Evolutionary conservation across 129 eudicot genomes (phyloP), one percentile per base, ranked within the genome.

Genomic region (Pseudognaphalium luteoalbum): DNA sequence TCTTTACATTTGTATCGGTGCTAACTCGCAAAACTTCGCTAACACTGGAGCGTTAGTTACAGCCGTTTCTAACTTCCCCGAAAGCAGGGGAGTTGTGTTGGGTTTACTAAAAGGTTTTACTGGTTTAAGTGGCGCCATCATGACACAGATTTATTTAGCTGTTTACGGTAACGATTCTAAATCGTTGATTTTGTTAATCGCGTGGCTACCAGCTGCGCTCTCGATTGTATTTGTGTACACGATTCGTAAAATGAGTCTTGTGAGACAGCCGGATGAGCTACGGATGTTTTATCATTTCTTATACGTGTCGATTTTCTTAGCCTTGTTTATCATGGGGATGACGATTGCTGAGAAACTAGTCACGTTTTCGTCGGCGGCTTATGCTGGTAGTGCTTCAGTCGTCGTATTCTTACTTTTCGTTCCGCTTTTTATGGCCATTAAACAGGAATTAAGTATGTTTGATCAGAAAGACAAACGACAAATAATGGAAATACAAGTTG

Each of bases 101-200:
- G 98, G 98, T 0, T 77, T 93, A 3, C 71, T 93, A 37, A 93
- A 88, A 65, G 98, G 98, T 0, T 93, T 88, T 70, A 91, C 89
- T 2, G 98, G 98, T 0, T 60, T 90, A 47, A 93, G 96, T 75
- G 96, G 98, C 1, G 96, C 98, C 0, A 93, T 93, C 6, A 82
- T 90, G 30, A 88, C 96, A 3, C 98, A 90, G 29, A 71, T 93
- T 4, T 93, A 75, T 29, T 80, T 75, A 19, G 90, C 92, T 3
- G 66, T 90, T 37, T 90, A 93, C 21, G 92, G 88, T 0, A 56
- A 85, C 20, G 81, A 93, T 37, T 68, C 94, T 0, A 86, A 86
- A 70, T 78, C 89, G 4, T 67, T 93, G 5, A 93, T 93, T n/a
- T 33, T 93, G 42, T 66, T 93, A 0, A 90, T 93, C 22, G 96